Evolutionary conservation across 2,329 filamentous ascomycete genomes (phyloP).

Genomic region (Shiraia bambusicola): DNA sequence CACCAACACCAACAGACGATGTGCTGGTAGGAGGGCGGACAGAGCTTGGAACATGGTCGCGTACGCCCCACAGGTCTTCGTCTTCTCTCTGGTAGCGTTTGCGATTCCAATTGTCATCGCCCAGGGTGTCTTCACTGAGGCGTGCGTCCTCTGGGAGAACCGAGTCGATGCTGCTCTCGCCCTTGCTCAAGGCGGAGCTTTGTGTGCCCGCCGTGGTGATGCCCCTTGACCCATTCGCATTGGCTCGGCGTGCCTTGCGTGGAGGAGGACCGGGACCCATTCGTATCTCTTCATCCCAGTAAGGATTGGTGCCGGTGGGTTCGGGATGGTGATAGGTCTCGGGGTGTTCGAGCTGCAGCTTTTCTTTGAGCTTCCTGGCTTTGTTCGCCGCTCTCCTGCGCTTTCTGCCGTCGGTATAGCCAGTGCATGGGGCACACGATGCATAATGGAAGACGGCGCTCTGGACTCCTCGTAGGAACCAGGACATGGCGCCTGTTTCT

Average conservation of each 20-base stretch:
- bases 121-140: constrained; percentile 37
- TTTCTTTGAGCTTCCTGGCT: constrained; percentile 66
- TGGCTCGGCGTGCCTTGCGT: constrained; percentile 57
- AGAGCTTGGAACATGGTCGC: constrained; percentile 50
- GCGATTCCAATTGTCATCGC: constrained; percentile 67
- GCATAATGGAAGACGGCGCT: constrained; percentile 77
- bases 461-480: constrained; percentile 58
- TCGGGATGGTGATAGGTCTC: constrained; percentile 75
- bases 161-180: constrained; percentile 39
- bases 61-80: constrained; percentile 75
- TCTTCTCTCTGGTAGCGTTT: constrained; percentile 84
- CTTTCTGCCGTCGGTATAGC: constrained; percentile 68
- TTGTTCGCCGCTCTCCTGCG: constrained; percentile 69
- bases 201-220: constrained; percentile 61
- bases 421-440: constrained; percentile 76
- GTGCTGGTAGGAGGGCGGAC: constrained; percentile 32
- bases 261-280: constrained; percentile 75
- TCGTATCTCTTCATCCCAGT: constrained; percentile 84
- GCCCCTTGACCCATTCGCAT: constrained; percentile 57
- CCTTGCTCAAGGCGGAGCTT: constrained; percentile 49
- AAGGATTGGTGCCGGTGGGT: constrained; percentile 82
- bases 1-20: constrained; percentile 36
- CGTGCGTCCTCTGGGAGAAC: constrained; percentile 25
- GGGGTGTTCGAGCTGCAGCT: constrained; percentile 68
- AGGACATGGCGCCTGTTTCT: constrained; percentile 36